Percentiles rank a stretch among this genome's conserved stretches.
Evolutionary conservation across 2,329 filamentous ascomycete species (phyloP).

Genomic region (Ascochyta fabae): DNA sequence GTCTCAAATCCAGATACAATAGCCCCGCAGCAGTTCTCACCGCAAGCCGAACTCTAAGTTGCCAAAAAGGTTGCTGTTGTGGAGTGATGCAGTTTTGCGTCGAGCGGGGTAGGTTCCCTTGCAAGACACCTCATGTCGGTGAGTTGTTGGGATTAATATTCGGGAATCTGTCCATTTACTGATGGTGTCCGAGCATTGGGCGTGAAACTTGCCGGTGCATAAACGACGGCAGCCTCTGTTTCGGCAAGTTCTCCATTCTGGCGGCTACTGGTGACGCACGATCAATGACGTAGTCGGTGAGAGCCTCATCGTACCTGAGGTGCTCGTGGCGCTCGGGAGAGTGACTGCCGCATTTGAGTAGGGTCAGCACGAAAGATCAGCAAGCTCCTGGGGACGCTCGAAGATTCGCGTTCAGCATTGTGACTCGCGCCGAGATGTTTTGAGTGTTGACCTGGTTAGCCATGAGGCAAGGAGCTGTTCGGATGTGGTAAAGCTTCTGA

Average conservation of each 20-base stretch:
- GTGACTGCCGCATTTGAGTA: neutral
- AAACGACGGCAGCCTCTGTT: neutral
- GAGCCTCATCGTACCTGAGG: conserved; percentile 18
- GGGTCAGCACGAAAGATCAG: conserved; percentile 11
- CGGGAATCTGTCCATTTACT: neutral
- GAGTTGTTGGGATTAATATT: too few species aligned
- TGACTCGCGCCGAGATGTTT: conserved; percentile 1
- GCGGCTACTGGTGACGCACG: neutral
- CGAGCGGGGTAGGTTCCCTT: too few species aligned
- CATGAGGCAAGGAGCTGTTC: neutral
- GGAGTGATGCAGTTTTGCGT: too few species aligned
- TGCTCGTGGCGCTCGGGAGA: conserved; percentile 9
- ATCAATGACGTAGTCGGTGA: conserved; percentile 33
- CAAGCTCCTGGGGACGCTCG: conserved; percentile 11
- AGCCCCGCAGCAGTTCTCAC: too few species aligned
- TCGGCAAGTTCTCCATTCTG: conserved; percentile 13
- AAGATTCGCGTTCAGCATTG: conserved; percentile 8
- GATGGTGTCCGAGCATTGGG: neutral
- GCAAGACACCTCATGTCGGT: too few species aligned
- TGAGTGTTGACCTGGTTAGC: conserved; percentile 3
- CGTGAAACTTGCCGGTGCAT: neutral
- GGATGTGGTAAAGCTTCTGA: neutral
- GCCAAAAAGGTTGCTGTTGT: too few species aligned
- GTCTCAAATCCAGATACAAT: too few species aligned
- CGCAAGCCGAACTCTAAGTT: too few species aligned